Percentiles rank a stretch among this genome's conserved stretches.
Conservation (phyloP, 768 basidiomycete genomes). For the Lentinula detonsa region DNA sequence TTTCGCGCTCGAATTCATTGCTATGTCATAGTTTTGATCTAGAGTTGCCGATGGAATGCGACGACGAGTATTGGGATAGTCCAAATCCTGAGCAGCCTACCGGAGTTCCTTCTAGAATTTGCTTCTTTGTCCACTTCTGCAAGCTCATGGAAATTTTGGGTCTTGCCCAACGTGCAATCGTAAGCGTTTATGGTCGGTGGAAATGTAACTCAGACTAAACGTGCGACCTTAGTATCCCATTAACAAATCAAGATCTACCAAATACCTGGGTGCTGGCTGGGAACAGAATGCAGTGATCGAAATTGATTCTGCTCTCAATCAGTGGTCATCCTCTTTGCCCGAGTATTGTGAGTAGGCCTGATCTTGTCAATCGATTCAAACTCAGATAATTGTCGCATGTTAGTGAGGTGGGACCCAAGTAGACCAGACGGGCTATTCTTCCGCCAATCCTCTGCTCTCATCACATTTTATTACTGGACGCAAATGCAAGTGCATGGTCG, state of each 20-base stretch:
- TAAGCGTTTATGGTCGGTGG: constrained; percentile 20
- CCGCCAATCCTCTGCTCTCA: constrained; percentile 31
- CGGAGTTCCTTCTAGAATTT: constrained; percentile 46
- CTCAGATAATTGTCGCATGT: background rate
- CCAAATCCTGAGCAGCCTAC: constrained; percentile 32
- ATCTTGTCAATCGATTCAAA: background rate
- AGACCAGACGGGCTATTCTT: constrained; percentile 25
- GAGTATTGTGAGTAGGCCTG: constrained; percentile 36
- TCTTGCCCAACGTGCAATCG: constrained; percentile 57
- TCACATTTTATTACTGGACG: constrained; percentile 33
- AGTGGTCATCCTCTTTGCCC: constrained; percentile 59
- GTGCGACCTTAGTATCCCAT: constrained; percentile 21
- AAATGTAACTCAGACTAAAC: background rate
- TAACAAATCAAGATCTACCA: background rate
- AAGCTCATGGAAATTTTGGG: constrained; percentile 60
- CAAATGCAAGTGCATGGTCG: constrained; percentile 42
- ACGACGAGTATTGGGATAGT: constrained; percentile 44
- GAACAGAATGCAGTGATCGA: constrained; percentile 51
- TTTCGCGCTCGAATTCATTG: constrained; percentile 12
- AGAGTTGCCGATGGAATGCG: constrained; percentile 57
- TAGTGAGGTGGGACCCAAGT: constrained; percentile 18
- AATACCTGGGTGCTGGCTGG: constrained; percentile 38
- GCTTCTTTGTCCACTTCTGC: constrained; percentile 47
- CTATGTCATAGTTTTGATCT: constrained; percentile 51
- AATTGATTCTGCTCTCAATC: constrained; percentile 53